Evolutionary conservation across 495 filamentous ascomycete genomes (phyloP), one percentile per base, ranked within the genome.

Genomic region (Hypoxylon intermedium): DNA sequence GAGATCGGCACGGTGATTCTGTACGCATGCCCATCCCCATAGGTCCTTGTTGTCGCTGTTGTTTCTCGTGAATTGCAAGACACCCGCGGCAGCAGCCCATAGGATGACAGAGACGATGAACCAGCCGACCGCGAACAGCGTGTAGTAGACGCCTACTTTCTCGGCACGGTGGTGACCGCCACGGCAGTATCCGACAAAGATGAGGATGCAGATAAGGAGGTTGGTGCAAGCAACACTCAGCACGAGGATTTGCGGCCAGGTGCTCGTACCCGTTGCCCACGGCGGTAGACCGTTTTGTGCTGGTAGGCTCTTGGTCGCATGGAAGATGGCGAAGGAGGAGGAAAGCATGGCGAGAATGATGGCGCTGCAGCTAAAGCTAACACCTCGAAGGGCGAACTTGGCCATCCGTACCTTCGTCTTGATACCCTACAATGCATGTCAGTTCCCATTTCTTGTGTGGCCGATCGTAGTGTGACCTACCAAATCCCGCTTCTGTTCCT

Each of bases 21-120:
- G 82, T 21, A 91, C 89, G 69, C 94, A 99, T 2, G 90, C 82
- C 94, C 94, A 99, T 21, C 92, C 93, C 94, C 94, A 99, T 67
- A 99, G 80, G 71, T 98, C 94, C 67, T 97, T 82, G 53, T 85
- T 87, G 33, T 84, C 75, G 63, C 86, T 87, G 68, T 84, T 87
- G 59, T 82, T 77, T 67, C 89, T 89, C 30, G 83, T 85, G 66
- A 86, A 82, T 69, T 97, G 88, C 59, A 97, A 85, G 57, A 97
- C 79, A 47, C 87, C 93, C 6, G 92, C 93, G 15, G 87, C 92
- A 24, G 92, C 81, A 28, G 88, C 87, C 94, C 94, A 98, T 82
- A 98, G 91, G 66, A 96, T 76, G 59, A 96, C 89, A 67, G 87
- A 94, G 74, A 97, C 92, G 57, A 91, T 87, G 82, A 98, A 99